Conservation (phyloP, 306 rosid species). For the Cicer cuneatum region DNA sequence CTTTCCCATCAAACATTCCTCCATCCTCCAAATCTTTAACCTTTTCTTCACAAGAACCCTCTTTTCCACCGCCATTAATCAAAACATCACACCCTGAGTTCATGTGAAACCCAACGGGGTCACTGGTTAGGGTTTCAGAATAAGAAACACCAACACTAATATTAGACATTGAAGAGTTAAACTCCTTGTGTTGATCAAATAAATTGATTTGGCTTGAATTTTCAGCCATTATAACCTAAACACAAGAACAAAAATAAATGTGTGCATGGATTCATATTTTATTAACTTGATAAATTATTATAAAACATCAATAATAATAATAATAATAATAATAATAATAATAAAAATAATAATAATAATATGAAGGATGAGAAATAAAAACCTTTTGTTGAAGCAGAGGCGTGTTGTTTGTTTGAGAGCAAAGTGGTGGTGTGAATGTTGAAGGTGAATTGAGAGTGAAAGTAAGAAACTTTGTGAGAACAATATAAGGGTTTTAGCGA, state of each 20-base stretch:
- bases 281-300: not conserved
- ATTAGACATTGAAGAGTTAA: slow-evolving; percentile 32
- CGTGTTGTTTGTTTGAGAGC: too few relatives aligned
- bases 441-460: too few relatives aligned
- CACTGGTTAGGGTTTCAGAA: slow-evolving; percentile 44
- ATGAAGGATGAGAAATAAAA: too few relatives aligned
- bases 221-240: slow-evolving; percentile 45
- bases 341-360: too few relatives aligned
- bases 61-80: slow-evolving; percentile 32
- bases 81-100: slow-evolving; percentile 15
- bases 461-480: too few relatives aligned
- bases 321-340: too few relatives aligned
- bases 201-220: slow-evolving; percentile 51
- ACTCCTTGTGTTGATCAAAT: slow-evolving; percentile 50
- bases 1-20: slow-evolving; percentile 8
- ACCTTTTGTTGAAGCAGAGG: too few relatives aligned
- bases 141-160: slow-evolving; percentile 11
- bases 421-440: too few relatives aligned
- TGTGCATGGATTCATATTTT: not conserved
- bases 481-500: too few relatives aligned
- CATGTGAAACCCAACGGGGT: slow-evolving; percentile 31
- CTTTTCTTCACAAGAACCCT: slow-evolving; percentile 40
- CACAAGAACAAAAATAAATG: slow-evolving; percentile 42
- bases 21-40: slow-evolving; percentile 38
- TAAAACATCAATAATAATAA: too few relatives aligned